Evolutionary conservation across 768 basidiomycete genomes (phyloP), one percentile per base, ranked within the genome.

Genomic region (Chlorophyllum brunneum): DNA sequence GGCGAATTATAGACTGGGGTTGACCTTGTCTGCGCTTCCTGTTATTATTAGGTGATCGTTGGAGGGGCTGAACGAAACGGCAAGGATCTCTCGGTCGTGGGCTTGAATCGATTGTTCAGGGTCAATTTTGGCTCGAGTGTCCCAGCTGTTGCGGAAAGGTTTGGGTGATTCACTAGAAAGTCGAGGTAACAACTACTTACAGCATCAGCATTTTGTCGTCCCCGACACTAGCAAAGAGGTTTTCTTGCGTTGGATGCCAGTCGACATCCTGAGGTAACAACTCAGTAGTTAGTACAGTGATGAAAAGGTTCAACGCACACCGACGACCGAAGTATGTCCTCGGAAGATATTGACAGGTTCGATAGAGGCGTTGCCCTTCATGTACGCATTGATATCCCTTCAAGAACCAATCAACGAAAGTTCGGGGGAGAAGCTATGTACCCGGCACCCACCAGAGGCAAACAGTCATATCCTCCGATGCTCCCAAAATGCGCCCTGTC

Each of bases 131-230:
- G 85, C 76, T 58, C 95, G 78, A 4, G 90, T 92, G 64, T 98
- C 97, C 97, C 97, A 99, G 49, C 95, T 98, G 57, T 5, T 42
- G 18, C 10, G 13, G 34, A 40, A 50, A 52, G 22, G 55, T 41
- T 46, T 49, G 53, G 30, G 42, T 26, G 30, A 10, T 13, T n/a
- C 27, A 30, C 51, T 48, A 16, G 15, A 51, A 48, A 1, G 36
- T 36, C 15, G 15, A 37, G 9, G 20, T n/a, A 26, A 37, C 18
- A 29, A 31, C 26, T 3, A 72, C 92, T 44, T 62, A 98, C 94
- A 98, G 77, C 77, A 97, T 84, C 47, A 99, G 79, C 78, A 90
- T 82, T 65, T 87, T 89, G 66, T 99, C 97, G 56, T 99, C 97
- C 16, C 95, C 93, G 27, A 95, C 97, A 58, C 95, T 98, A 2